Base-by-base conservation (phyloP, 2,329 filamentous ascomycete species). In the Trichoderma sp. region DNA sequence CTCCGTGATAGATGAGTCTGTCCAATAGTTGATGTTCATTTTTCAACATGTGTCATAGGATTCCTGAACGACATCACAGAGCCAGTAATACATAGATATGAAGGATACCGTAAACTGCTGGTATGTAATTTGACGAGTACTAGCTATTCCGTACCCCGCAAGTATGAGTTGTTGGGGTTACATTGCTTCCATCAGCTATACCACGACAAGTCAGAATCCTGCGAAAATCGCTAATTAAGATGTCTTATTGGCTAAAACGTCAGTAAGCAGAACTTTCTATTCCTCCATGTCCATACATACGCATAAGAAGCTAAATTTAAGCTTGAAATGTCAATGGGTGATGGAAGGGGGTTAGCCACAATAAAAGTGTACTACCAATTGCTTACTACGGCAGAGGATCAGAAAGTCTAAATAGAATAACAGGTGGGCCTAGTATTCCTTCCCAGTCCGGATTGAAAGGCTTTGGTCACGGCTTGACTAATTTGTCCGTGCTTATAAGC, bases 211-310 rank as follows among this genome's bases (percentile, higher is more conserved):
- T 21, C 40, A 56, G n/a, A 49, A 33, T n/a, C 27, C 21, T 29
- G 14, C 6, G 31, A n/a, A 24, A 21, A 3, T 4, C 10, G 37
- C 37, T 8, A 10, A 21, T 21, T 61, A 2, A 35, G 33, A 49
- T 24, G 10, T 31, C 49, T 61, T 13, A 61, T 61, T 35, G 59
- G 59, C 19, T 49, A 27, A 19, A 33, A 6, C 3, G 16, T 6
- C 59, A 52, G 59, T 61, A 61, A 61, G 59, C 59, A 61, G 49
- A 33, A 40, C 29, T 35, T 35, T 61, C 59, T 31, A 61, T 61
- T 61, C 59, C 59, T 61, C 59, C 59, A 61, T 61, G 59, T 10
- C 59, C 43, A 61, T 49, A 6, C 24, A 33, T 49, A n/a, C 37
- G 37, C 59, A 49, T 61, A 49, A 61, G 7, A 47, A 40, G 58